Percentiles rank a stretch among this genome's conserved stretches.
phyloP scores from a whole-genome alignment of 2,329 filamentous ascomycete species.

The Pseudocercospora vitis region DNA sequence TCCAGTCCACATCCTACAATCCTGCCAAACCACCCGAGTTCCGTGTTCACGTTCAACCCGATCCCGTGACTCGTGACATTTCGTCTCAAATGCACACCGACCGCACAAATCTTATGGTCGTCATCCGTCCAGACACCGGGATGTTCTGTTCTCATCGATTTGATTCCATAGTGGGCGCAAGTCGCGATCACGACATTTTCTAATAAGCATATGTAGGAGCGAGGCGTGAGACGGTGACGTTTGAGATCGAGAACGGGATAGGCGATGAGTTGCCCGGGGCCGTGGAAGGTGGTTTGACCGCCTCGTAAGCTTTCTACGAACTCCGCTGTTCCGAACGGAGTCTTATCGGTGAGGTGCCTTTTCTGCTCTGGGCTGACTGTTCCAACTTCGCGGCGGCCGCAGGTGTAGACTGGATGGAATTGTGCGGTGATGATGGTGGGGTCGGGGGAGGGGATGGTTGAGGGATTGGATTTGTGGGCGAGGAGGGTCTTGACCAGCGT shows the following conservation, averaged over 20 bases:
- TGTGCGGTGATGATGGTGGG: slow-evolving; percentile 80
- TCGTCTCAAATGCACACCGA: slow-evolving; percentile 86
- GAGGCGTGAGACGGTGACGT: slow-evolving; percentile 65
- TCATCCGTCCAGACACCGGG: slow-evolving; percentile 73
- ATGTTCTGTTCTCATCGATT: slow-evolving; percentile 66
- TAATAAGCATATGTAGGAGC: slow-evolving; percentile 74
- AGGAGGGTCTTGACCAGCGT: slow-evolving; percentile 59
- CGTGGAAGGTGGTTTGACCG: slow-evolving; percentile 92
- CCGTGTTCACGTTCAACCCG: slow-evolving; percentile 72
- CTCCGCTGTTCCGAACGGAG: slow-evolving; percentile 50
- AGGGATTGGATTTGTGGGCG: slow-evolving; percentile 56
- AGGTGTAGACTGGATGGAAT: slow-evolving; percentile 80
- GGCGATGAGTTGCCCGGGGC: slow-evolving; percentile 87
- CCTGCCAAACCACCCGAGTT: slow-evolving; percentile 64
- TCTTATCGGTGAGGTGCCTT: slow-evolving; percentile 39
- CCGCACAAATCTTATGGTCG: slow-evolving; percentile 76
- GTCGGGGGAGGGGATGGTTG: slow-evolving; percentile 39
- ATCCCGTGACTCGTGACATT: slow-evolving; percentile 83
- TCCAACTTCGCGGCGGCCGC: slow-evolving; percentile 73
- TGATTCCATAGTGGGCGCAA: slow-evolving; percentile 60
- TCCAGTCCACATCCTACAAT: slow-evolving; percentile 90
- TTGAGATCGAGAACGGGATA: slow-evolving; percentile 87
- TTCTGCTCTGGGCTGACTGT: slow-evolving; percentile 52
- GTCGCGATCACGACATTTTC: slow-evolving; percentile 73
- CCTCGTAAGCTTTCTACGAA: slow-evolving; percentile 75